Conservation (phyloP, 306 rosid species). For the Carpinus fangiana region DNA sequence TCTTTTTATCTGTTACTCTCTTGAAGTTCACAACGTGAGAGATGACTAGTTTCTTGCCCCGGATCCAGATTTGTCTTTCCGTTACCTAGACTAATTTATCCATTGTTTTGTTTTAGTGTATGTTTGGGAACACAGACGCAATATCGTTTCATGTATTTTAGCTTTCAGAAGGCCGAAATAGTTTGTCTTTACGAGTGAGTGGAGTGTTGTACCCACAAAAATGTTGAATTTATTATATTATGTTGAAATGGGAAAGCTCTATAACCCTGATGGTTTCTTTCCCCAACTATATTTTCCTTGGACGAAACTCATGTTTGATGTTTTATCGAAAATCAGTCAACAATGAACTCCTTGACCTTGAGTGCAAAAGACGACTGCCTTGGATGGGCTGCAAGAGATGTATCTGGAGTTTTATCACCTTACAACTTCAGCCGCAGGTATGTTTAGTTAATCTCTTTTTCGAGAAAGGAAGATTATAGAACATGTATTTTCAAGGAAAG, state of each 20-base stretch:
- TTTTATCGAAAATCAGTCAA: slow-evolving; percentile 10
- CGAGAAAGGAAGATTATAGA: too few relatives aligned
- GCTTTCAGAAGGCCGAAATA: too few relatives aligned
- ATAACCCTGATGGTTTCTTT: not conserved
- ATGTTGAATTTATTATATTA: too few relatives aligned
- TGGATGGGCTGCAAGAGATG: slow-evolving; percentile 83
- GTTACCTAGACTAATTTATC: too few relatives aligned
- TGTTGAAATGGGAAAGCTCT: not conserved
- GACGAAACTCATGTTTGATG: slow-evolving; percentile 11
- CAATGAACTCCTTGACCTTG: slow-evolving; percentile 47
- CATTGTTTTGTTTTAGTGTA: too few relatives aligned
- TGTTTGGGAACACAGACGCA: too few relatives aligned
- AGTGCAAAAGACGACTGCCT: slow-evolving; percentile 49
- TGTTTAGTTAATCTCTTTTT: slow-evolving; percentile 7
- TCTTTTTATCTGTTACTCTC: not conserved
- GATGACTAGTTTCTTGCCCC: not conserved
- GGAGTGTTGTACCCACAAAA: too few relatives aligned
- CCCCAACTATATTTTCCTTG: not conserved
- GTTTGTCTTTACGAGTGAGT: too few relatives aligned
- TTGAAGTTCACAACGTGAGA: not conserved
- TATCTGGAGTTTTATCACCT: slow-evolving; percentile 66
- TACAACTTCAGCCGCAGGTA: slow-evolving; percentile 77
- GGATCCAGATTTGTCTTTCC: too few relatives aligned
- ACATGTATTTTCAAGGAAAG: not conserved
- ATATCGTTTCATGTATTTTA: too few relatives aligned